A percentile compares a stretch with the other conserved stretches of the same genome.
These are phyloP conservation scores for Microbotryum scabiosae DNA, from an alignment of 1,284 basidiomycete species.

Conservation along the genomic window DNA sequence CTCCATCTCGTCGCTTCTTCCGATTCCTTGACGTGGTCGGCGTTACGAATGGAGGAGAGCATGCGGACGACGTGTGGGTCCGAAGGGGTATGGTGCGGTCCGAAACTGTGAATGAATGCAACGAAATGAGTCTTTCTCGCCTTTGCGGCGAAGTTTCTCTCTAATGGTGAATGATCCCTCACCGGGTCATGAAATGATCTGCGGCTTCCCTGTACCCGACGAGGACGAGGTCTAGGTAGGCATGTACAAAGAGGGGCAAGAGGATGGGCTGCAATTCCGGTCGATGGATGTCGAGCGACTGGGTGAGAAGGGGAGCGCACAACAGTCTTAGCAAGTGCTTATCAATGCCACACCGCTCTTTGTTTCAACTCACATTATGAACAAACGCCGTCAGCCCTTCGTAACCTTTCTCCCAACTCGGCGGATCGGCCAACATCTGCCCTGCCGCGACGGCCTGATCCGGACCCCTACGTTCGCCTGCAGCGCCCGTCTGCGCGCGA, in stretches of 20 bases:
- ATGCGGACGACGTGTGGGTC: slow-evolving; percentile 70
- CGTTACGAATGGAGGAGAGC: slow-evolving; percentile 71
- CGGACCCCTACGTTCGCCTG: slow-evolving; percentile 16
- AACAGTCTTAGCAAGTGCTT: too few relatives aligned
- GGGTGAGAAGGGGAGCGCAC: too few relatives aligned
- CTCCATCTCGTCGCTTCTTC: slow-evolving; percentile 77
- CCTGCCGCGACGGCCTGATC: slow-evolving; percentile 26
- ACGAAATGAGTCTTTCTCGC: too few relatives aligned
- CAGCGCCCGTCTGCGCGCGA: not conserved
- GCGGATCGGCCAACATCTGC: slow-evolving; percentile 27
- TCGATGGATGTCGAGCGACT: slow-evolving; percentile 39
- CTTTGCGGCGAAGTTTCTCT: too few relatives aligned
- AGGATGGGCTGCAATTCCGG: slow-evolving; percentile 87
- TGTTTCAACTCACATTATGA: slow-evolving; percentile 14
- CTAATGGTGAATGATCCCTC: not conserved
- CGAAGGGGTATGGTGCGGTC: slow-evolving; percentile 35
- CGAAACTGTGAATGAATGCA: slow-evolving; percentile 20
- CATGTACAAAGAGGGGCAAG: slow-evolving; percentile 94
- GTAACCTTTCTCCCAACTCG: slow-evolving; percentile 31
- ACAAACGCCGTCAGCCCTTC: slow-evolving; percentile 55
- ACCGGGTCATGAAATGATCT: slow-evolving; percentile 27
- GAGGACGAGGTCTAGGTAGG: slow-evolving; percentile 88
- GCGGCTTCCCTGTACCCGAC: slow-evolving; percentile 75
- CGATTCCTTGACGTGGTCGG: slow-evolving; percentile 58
- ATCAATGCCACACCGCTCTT: too few relatives aligned